A percentile compares a stretch with the other conserved stretches of the same genome.
These are phyloP conservation scores for Cadophora luteo-olivacea DNA, from an alignment of 2,329 filamentous ascomycete genomes.

Conservation along the genomic window DNA sequence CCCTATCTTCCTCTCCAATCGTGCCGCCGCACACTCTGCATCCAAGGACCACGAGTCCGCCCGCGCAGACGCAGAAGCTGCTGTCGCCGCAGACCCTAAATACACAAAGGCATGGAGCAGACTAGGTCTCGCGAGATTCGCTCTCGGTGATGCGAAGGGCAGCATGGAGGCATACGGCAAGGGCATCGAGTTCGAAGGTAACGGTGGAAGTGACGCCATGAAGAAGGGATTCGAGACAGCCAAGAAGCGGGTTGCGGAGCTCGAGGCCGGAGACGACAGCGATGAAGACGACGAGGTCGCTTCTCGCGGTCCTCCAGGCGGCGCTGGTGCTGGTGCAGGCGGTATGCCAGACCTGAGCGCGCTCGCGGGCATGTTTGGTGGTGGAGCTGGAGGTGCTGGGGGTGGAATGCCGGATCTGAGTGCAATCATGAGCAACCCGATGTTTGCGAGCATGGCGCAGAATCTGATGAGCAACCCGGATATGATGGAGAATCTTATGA, in stretches of 20 bases:
- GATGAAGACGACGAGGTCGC: conserved; percentile 56
- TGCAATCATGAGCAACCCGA: conserved; percentile 94
- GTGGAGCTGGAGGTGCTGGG: conserved; percentile 66
- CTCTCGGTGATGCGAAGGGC: conserved; percentile 87
- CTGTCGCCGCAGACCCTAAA: conserved; percentile 83
- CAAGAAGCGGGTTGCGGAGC: conserved; percentile 83
- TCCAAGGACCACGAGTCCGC: conserved; percentile 84
- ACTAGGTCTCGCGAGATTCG: conserved; percentile 88
- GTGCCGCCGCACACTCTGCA: conserved; percentile 90
- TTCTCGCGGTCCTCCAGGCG: conserved; percentile 55
- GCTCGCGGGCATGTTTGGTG: conserved; percentile 77
- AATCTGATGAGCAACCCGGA: conserved; percentile 97
- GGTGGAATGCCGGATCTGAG: conserved; percentile 89
- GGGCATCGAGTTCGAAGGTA: conserved; percentile 93
- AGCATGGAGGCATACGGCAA: conserved; percentile 94
- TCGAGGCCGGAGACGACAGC: conserved; percentile 58
- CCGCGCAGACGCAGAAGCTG: conserved; percentile 86
- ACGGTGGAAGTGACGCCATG: conserved; percentile 95
- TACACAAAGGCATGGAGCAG: conserved; percentile 99
- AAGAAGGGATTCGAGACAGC: conserved; percentile 96
- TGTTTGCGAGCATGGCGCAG: conserved; percentile 97
- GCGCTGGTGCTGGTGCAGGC: conserved; percentile 55
- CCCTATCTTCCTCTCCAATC: conserved; percentile 97
- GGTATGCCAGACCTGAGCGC: conserved; percentile 76
- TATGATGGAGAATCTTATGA: conserved; percentile 90